Percentiles rank a stretch among this genome's conserved stretches.
Conservation (phyloP, 495 filamentous ascomycete species). For the Penicillium simplicissimum region DNA sequence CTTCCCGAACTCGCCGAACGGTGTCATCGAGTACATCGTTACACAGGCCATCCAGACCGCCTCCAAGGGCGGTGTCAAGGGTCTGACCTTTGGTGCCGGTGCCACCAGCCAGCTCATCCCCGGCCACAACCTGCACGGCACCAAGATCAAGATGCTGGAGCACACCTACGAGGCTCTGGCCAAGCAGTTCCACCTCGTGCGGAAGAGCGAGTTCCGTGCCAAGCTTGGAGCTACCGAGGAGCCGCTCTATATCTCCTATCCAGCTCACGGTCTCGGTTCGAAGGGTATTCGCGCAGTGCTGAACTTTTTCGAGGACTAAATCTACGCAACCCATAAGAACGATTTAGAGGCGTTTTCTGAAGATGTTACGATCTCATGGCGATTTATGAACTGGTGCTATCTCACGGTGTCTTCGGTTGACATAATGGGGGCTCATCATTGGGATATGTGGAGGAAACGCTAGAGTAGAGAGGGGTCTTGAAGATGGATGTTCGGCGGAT, state of each 20-base stretch:
- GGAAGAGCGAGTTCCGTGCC: constrained; percentile 84
- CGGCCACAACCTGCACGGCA: constrained; percentile 72
- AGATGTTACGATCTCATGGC: constrained; percentile 11
- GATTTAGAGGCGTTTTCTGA: neutral
- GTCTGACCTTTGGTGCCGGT: constrained; percentile 78
- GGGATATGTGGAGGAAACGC: neutral
- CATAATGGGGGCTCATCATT: neutral
- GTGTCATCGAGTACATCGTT: constrained; percentile 78
- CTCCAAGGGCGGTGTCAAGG: constrained; percentile 59
- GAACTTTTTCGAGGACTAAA: constrained; percentile 77
- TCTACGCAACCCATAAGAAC: neutral
- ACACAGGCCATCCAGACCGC: constrained; percentile 73
- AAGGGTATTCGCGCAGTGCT: constrained; percentile 73
- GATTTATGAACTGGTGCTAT: neutral
- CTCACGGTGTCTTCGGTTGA: neutral
- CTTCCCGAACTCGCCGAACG: constrained; percentile 75
- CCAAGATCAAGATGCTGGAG: constrained; percentile 70
- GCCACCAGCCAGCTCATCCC: constrained; percentile 66
- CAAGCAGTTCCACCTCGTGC: constrained; percentile 72
- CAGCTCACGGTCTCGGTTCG: constrained; percentile 74
- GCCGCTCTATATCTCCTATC: constrained; percentile 79
- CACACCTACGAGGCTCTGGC: constrained; percentile 76
- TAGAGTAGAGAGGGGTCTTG: neutral
- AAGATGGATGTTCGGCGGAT: neutral
- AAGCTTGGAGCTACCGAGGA: constrained; percentile 81